A percentile compares a stretch with the other conserved stretches of the same genome.
Evolutionary conservation across 1,284 basidiomycete species (phyloP).

Genomic region (Porogramme epimiltina): DNA sequence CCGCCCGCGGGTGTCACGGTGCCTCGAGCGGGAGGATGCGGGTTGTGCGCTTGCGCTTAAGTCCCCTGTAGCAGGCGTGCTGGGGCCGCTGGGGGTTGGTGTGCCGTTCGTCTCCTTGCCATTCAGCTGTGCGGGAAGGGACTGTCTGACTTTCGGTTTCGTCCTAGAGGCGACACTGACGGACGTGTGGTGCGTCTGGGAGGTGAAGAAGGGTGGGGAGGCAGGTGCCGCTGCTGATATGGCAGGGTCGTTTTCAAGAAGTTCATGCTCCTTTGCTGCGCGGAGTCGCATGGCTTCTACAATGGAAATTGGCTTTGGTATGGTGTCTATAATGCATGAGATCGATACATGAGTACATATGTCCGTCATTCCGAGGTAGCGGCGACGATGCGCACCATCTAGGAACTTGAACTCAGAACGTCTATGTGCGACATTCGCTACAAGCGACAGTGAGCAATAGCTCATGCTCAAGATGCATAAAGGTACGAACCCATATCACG

Average conservation of each 20-base stretch:
- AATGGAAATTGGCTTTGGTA: slow-evolving; percentile 63
- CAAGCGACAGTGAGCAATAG: slow-evolving; percentile 10
- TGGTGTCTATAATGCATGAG: slow-evolving; percentile 54
- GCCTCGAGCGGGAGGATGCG: slow-evolving; percentile 5
- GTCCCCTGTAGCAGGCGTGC: slow-evolving; percentile 6
- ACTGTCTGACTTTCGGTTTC: slow-evolving; percentile 17
- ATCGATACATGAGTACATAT: not conserved
- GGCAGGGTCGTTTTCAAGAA: slow-evolving; percentile 61
- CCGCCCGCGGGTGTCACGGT: slow-evolving; percentile 24
- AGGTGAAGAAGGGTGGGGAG: slow-evolving; percentile 13
- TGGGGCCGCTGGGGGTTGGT: not conserved
- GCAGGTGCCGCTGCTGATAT: slow-evolving; percentile 38
- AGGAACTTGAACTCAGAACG: slow-evolving; percentile 73
- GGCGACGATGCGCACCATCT: slow-evolving; percentile 44
- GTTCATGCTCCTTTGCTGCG: slow-evolving; percentile 56
- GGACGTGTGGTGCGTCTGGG: slow-evolving; percentile 6
- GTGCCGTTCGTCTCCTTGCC: slow-evolving; percentile 17
- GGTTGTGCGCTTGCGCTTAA: slow-evolving; percentile 9
- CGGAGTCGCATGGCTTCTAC: slow-evolving; percentile 58
- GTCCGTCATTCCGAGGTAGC: not conserved
- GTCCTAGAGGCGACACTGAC: slow-evolving; percentile 8
- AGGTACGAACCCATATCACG: slow-evolving; percentile 63
- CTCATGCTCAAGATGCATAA: not conserved
- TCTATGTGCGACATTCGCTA: slow-evolving; percentile 58
- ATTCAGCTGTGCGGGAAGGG: slow-evolving; percentile 19